These are phyloP conservation scores for Trametes sanguinea DNA, from an alignment of 768 basidiomycete genomes.

Conservation along the genomic window DNA sequence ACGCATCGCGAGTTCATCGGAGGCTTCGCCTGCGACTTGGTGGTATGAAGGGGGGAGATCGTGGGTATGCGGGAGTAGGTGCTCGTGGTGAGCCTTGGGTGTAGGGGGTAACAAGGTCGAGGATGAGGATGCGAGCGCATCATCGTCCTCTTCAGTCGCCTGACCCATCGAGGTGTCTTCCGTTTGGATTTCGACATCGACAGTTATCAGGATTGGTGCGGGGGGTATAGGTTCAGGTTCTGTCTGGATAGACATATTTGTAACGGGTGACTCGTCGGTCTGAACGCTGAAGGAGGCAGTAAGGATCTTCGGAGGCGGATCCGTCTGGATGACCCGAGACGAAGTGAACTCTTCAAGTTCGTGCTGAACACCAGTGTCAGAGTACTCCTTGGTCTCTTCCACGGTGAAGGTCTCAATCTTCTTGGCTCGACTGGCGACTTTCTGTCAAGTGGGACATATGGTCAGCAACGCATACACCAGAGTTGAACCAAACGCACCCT, in stretches of 20 bases:
- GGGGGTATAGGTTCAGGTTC: slow-evolving; percentile 37
- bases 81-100: slow-evolving; percentile 52
- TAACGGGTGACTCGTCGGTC: slow-evolving; percentile 44
- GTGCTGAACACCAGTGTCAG: slow-evolving; percentile 73
- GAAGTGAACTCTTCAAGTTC: slow-evolving; percentile 53
- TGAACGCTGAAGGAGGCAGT: slow-evolving; percentile 55
- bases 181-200: slow-evolving; percentile 70
- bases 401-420: slow-evolving; percentile 45
- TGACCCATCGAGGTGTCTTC: slow-evolving; percentile 40
- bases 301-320: slow-evolving; percentile 52
- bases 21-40: slow-evolving; percentile 48
- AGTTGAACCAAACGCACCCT: slow-evolving; percentile 46
- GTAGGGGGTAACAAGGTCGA: slow-evolving; percentile 74
- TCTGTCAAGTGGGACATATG: slow-evolving; percentile 43
- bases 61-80: slow-evolving; percentile 32
- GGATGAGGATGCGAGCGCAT: slow-evolving; percentile 70
- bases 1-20: slow-evolving; percentile 47
- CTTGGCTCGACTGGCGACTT: slow-evolving; percentile 63
- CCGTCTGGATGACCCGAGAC: slow-evolving; percentile 59
- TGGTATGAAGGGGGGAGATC: slow-evolving; percentile 79
- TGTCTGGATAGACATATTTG: slow-evolving; percentile 42
- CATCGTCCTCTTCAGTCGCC: slow-evolving; percentile 46
- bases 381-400: slow-evolving; percentile 74
- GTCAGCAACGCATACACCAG: not conserved
- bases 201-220: slow-evolving; percentile 31